A percentile compares a stretch with the other conserved stretches of the same genome.
phyloP scores from a whole-genome alignment of 768 basidiomycete genomes.

The Macrolepiota fuliginosa region DNA sequence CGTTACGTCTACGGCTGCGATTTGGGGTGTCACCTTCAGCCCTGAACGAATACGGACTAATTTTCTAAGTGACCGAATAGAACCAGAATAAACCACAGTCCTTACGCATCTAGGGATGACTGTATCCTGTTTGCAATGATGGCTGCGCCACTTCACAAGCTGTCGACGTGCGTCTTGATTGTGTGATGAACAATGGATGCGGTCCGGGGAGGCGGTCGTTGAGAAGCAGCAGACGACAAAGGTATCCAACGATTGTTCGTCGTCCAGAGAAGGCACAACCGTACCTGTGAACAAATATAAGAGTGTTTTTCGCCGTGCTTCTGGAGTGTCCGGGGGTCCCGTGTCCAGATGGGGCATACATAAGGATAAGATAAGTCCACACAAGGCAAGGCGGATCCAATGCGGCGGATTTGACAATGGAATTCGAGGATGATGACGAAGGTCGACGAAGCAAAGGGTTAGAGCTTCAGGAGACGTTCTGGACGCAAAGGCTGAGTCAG shows the following conservation, averaged over 20 bases:
- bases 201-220: neutral
- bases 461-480: neutral
- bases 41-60: neutral
- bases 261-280: neutral
- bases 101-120: neutral
- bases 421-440: neutral
- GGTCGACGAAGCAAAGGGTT: neutral
- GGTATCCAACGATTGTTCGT: neutral
- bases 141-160: neutral
- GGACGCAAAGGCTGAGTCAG: neutral
- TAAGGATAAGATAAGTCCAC: constrained; percentile 2
- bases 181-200: neutral
- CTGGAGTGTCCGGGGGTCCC: neutral
- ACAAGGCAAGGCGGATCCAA: neutral
- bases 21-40: constrained; percentile 2
- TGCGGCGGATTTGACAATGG: neutral
- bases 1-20: constrained; percentile 6
- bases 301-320: constrained; percentile 5
- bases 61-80: neutral
- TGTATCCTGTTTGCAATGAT: neutral
- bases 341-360: neutral
- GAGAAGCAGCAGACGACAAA: neutral
- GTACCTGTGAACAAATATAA: neutral
- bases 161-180: neutral
- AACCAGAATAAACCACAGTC: neutral